phyloP scores from a whole-genome alignment of 1,284 basidiomycete species.

The Xerocomus nothofagi region DNA sequence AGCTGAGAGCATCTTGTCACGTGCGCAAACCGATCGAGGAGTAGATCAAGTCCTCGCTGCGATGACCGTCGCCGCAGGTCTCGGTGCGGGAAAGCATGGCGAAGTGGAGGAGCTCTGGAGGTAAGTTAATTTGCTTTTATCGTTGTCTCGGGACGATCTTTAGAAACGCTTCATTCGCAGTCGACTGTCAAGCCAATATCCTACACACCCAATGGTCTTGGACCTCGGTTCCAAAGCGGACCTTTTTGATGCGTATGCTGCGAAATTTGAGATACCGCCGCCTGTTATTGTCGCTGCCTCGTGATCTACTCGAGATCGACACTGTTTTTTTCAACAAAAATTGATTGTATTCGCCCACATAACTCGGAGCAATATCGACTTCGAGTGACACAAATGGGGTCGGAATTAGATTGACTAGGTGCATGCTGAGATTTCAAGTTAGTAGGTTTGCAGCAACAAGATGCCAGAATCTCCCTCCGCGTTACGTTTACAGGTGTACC shows the following conservation, averaged over 20 bases:
- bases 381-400: not conserved
- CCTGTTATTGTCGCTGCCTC: conserved; percentile 35
- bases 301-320: conserved; percentile 5
- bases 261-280: conserved; percentile 65
- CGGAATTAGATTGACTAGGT: no score
- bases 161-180: conserved; percentile 38
- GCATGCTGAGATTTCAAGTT: not conserved
- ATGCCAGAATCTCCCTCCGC: not conserved
- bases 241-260: conserved; percentile 70
- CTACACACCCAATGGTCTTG: conserved; percentile 66
- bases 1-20: conserved; percentile 50
- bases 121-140: conserved; percentile 41
- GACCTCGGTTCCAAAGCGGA: conserved; percentile 62
- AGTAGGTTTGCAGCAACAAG: not conserved
- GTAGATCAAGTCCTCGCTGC: conserved; percentile 68
- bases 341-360: not conserved
- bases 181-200: conserved; percentile 55
- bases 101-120: conserved; percentile 67
- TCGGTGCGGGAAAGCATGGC: conserved; percentile 56
- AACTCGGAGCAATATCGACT: not conserved
- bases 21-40: conserved; percentile 23
- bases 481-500: not conserved
- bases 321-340: conserved; percentile 1
- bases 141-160: not conserved
- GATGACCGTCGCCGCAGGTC: conserved; percentile 62